Evolutionary conservation across 2,329 filamentous ascomycete species (phyloP).

Genomic region (Aspergillus ochraceoroseus): DNA sequence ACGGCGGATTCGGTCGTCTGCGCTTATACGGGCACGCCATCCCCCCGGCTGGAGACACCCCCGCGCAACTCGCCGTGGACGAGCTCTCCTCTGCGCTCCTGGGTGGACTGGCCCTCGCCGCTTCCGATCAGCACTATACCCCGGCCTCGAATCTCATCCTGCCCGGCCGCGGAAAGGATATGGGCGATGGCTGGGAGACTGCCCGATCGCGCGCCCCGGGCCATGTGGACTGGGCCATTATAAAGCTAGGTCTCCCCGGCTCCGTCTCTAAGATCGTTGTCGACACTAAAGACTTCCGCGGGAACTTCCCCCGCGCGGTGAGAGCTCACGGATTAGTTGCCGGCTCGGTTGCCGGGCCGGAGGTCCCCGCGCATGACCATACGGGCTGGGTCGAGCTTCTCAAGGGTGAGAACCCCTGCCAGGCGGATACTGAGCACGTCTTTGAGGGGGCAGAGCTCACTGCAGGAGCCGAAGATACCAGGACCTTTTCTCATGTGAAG

Average conservation of each 20-base stretch:
- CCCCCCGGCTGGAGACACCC: slow-evolving; percentile 25
- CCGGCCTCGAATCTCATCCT: slow-evolving; percentile 40
- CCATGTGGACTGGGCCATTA: slow-evolving; percentile 43
- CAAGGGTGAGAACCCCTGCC: slow-evolving; percentile 35
- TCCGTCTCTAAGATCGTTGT: slow-evolving; percentile 39
- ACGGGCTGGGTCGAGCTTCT: slow-evolving; percentile 38
- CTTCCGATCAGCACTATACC: slow-evolving; percentile 43
- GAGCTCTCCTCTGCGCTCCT: slow-evolving; percentile 42
- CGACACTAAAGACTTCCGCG: slow-evolving; percentile 46
- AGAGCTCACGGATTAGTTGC: slow-evolving; percentile 36
- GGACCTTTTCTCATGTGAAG: slow-evolving; percentile 74
- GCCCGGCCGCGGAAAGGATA: slow-evolving; percentile 43
- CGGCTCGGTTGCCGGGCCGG: slow-evolving; percentile 14
- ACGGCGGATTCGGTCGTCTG: slow-evolving; percentile 44
- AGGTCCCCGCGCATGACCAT: slow-evolving; percentile 34
- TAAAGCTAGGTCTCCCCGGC: slow-evolving; percentile 39
- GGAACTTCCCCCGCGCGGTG: slow-evolving; percentile 42
- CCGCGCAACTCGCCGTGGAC: slow-evolving; percentile 23
- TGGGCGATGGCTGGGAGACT: slow-evolving; percentile 46
- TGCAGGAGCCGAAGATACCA: slow-evolving; percentile 61
- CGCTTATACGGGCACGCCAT: slow-evolving; percentile 43
- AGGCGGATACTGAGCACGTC: slow-evolving; percentile 41
- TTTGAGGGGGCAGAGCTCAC: slow-evolving; percentile 47
- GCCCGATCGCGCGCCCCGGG: slow-evolving; percentile 37
- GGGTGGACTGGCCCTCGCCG: slow-evolving; percentile 38